A percentile compares a stretch with the other conserved stretches of the same genome.
Conservation (phyloP, 2,329 filamentous ascomycete species). For the Sclerotinia sclerotiorum region DNA sequence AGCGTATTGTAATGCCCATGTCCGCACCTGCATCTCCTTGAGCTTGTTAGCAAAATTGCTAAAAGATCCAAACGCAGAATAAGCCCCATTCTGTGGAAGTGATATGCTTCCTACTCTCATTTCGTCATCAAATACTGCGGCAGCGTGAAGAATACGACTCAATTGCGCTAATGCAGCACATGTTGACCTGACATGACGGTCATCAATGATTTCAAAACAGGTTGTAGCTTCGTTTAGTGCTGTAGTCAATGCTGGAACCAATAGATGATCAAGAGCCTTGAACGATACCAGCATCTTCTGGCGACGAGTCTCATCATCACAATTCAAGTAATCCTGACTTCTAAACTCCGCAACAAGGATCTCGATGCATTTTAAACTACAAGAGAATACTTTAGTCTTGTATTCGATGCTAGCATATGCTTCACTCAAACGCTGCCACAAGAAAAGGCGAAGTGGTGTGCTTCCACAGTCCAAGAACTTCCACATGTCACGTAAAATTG, state of each 20-base stretch:
- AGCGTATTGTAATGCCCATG: conserved; percentile 85
- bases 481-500: conserved; percentile 70
- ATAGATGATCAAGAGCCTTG: conserved; percentile 74
- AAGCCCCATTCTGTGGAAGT: conserved; percentile 56
- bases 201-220: conserved; percentile 84
- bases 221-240: conserved; percentile 61
- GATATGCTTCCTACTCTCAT: conserved; percentile 73
- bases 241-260: conserved; percentile 69
- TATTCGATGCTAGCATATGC: conserved; percentile 87
- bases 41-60: conserved; percentile 65
- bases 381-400: conserved; percentile 83
- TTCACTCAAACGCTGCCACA: conserved; percentile 89
- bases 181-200: conserved; percentile 71
- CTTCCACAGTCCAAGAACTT: conserved; percentile 81
- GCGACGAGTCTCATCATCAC: conserved; percentile 63
- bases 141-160: conserved; percentile 72
- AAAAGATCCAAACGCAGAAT: conserved; percentile 46
- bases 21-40: conserved; percentile 81
- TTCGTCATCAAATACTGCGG: conserved; percentile 80
- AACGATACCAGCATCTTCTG: conserved; percentile 72
- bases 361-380: conserved; percentile 80
- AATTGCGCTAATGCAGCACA: conserved; percentile 71
- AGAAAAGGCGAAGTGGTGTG: conserved; percentile 77
- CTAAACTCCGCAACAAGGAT: conserved; percentile 73
- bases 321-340: conserved; percentile 54